Conservation (phyloP, 495 filamentous ascomycete genomes). For the Penicillium parvum region DNA sequence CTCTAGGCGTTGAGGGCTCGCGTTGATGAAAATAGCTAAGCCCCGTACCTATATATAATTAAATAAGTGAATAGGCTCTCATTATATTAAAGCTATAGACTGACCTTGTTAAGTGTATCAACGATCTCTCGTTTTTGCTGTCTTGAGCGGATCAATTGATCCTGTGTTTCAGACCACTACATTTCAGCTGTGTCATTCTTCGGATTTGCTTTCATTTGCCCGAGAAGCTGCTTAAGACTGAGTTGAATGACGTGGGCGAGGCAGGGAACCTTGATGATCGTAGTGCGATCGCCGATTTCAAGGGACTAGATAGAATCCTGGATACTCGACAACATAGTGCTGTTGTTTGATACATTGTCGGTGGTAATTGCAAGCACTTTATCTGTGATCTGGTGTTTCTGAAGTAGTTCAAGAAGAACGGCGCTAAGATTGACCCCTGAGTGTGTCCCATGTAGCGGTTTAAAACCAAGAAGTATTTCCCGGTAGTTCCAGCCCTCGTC, state of each 20-base stretch:
- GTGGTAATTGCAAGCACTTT: slow-evolving; percentile 9
- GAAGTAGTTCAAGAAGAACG: neutral
- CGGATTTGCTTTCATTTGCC: slow-evolving; percentile 7
- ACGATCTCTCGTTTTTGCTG: neutral
- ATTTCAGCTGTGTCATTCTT: slow-evolving; percentile 13
- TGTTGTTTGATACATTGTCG: slow-evolving; percentile 18
- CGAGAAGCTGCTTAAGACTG: slow-evolving; percentile 11
- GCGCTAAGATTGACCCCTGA: neutral
- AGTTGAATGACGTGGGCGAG: slow-evolving; percentile 16
- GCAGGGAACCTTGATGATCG: slow-evolving; percentile 9
- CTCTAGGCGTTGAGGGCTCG: slow-evolving; percentile 10
- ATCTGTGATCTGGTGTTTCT: slow-evolving; percentile 3
- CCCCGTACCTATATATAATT: neutral
- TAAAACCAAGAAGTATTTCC: slow-evolving; percentile 13
- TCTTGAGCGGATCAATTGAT: too few species aligned
- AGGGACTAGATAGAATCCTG: slow-evolving; percentile 1
- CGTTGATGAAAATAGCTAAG: slow-evolving; percentile 10
- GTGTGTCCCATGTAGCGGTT: slow-evolving; percentile 4
- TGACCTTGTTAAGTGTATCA: neutral
- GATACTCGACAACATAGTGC: slow-evolving; percentile 5
- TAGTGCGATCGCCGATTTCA: neutral
- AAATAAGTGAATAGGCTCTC: too few species aligned
- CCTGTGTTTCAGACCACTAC: too few species aligned
- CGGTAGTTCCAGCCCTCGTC: slow-evolving; percentile 4
- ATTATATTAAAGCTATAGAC: neutral